Evolutionary conservation across 371 early-diverging fungal genomes (phyloP).

Genomic region (Blakeslea trispora): DNA sequence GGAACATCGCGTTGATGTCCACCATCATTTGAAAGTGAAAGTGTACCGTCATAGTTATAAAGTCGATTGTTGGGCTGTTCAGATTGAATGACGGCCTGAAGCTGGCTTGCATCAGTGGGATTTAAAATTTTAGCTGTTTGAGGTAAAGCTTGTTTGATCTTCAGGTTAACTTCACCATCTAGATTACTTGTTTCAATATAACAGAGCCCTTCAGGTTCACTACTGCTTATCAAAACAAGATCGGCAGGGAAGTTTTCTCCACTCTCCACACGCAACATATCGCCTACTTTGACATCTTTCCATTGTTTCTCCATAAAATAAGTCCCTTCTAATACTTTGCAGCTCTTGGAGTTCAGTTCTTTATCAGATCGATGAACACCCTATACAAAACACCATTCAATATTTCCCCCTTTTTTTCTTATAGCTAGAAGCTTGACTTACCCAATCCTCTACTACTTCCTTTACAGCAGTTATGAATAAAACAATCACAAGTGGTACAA

Average conservation of each 20-base stretch:
- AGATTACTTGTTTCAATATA: slow-evolving; percentile 96
- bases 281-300: slow-evolving; percentile 87
- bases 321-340: slow-evolving; percentile 64
- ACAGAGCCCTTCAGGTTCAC: slow-evolving; percentile 85
- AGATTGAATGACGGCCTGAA: slow-evolving; percentile 68
- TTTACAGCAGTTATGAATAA: slow-evolving; percentile 94
- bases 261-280: slow-evolving; percentile 86
- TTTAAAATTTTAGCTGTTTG: slow-evolving; percentile 71
- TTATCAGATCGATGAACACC: slow-evolving; percentile 83
- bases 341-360: slow-evolving; percentile 73
- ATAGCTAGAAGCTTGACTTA: no score
- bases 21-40: slow-evolving; percentile 57
- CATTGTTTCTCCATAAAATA: slow-evolving; percentile 72
- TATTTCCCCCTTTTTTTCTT: no score
- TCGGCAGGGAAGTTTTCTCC: slow-evolving; percentile 94
- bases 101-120: slow-evolving; percentile 56
- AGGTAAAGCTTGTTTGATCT: slow-evolving; percentile 82
- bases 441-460: slow-evolving; percentile 94
- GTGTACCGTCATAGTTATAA: slow-evolving; percentile 83
- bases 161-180: slow-evolving; percentile 95
- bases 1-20: slow-evolving; percentile 63
- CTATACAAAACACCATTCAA: no score
- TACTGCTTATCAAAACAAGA: slow-evolving; percentile 81
- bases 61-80: slow-evolving; percentile 89
- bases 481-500: slow-evolving; percentile 91